Evolutionary conservation across 1,139 yeast genomes (phyloP).

Genomic region (Arxiozyma slooffiae): DNA sequence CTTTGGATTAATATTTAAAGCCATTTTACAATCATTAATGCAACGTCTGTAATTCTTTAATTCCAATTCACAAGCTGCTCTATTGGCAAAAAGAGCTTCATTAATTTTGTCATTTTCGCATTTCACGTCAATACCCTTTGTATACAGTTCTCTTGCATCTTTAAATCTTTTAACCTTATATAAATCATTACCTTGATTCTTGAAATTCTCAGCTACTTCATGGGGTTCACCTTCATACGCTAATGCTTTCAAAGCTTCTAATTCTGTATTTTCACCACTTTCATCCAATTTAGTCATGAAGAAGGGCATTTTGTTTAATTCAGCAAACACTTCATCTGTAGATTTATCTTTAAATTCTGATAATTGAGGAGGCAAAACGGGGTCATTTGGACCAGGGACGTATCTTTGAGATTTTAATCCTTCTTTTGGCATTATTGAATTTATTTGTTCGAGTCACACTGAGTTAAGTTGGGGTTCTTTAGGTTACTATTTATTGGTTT

Average conservation of each 20-base stretch:
- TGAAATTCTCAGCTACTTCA: conserved; percentile 82
- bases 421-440: conserved; percentile 8
- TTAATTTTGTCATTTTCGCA: conserved; percentile 45
- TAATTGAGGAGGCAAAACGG: conserved; percentile 74
- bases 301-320: conserved; percentile 77
- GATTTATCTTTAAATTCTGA: conserved; percentile 55
- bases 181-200: conserved; percentile 86
- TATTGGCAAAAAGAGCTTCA: conserved; percentile 59
- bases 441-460: neutral
- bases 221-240: conserved; percentile 95
- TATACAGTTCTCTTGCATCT: conserved; percentile 69
- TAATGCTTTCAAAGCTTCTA: conserved; percentile 84
- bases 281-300: conserved; percentile 87
- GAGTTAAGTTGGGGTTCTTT: neutral
- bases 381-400: conserved; percentile 68
- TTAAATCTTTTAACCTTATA: conserved; percentile 60
- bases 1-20: conserved; percentile 53
- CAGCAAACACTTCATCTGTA: conserved; percentile 68
- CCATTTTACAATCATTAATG: conserved; percentile 75
- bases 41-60: conserved; percentile 75
- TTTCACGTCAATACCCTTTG: conserved; percentile 67
- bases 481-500: too few species aligned
- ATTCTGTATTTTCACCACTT: conserved; percentile 57
- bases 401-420: conserved; percentile 39
- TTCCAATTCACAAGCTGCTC: conserved; percentile 89